Percentiles rank a stretch among this genome's conserved stretches.
Evolutionary conservation across 2,329 filamentous ascomycete species (phyloP).

Genomic region (Chrysoporthe austroafricana): DNA sequence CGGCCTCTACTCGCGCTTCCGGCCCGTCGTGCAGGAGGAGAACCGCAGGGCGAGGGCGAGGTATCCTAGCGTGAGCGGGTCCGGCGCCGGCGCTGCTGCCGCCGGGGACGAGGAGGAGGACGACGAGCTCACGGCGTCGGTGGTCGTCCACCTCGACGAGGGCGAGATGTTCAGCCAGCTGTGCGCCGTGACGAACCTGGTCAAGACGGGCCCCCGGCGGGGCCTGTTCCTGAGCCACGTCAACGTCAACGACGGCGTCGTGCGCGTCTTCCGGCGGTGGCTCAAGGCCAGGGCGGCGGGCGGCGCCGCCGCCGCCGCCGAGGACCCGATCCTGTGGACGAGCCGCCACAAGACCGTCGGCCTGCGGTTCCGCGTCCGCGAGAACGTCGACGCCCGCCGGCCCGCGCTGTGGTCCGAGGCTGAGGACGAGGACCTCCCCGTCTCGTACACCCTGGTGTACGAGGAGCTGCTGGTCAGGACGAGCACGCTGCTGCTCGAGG

Average conservation of each 20-base stretch:
- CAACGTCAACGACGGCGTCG: constrained; percentile 68
- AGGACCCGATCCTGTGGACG: constrained; percentile 66
- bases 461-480: constrained; percentile 71
- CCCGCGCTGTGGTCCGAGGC: constrained; percentile 23
- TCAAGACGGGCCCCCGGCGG: constrained; percentile 64
- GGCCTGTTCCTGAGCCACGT: constrained; percentile 68
- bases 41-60: constrained; percentile 45
- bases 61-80: constrained; percentile 37
- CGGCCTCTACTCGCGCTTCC: constrained; percentile 71
- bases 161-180: constrained; percentile 77
- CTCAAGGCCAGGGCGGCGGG: constrained; percentile 58
- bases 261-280: constrained; percentile 77
- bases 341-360: constrained; percentile 67
- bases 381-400: constrained; percentile 56
- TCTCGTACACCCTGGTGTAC: constrained; percentile 72
- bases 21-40: constrained; percentile 62
- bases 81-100: not conserved
- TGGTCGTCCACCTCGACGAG: constrained; percentile 68
- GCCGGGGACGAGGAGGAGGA: constrained; percentile 39
- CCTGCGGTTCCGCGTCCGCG: constrained; percentile 66
- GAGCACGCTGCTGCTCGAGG: constrained; percentile 63
- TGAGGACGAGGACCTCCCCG: constrained; percentile 64
- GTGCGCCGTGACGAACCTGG: constrained; percentile 68
- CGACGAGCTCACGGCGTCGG: constrained; percentile 50
- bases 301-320: constrained; percentile 27